A percentile compares a stretch with the other conserved stretches of the same genome.
Conservation (phyloP, 352 stramenopile genomes). For the Pythium periplocum region DNA sequence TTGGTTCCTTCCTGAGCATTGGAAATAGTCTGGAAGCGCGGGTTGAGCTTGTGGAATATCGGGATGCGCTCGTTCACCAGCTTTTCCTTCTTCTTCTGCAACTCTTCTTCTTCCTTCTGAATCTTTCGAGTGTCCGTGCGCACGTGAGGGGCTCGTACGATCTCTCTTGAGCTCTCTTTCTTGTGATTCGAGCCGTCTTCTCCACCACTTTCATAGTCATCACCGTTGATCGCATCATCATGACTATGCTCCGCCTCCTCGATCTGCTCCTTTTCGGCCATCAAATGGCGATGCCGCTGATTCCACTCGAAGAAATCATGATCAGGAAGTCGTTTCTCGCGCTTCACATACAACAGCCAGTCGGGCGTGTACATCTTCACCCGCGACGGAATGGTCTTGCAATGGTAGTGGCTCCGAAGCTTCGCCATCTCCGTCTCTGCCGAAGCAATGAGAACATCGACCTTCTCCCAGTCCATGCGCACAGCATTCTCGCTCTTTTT, state of each 20-base stretch:
- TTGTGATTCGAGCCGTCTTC: slow-evolving; percentile 49
- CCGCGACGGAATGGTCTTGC: slow-evolving; percentile 24
- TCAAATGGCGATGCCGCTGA: slow-evolving; percentile 20
- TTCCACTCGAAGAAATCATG: slow-evolving; percentile 32
- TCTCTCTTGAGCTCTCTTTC: slow-evolving; percentile 29
- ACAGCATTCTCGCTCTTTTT: background rate
- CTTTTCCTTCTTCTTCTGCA: slow-evolving; percentile 44
- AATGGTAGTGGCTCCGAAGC: slow-evolving; percentile 24
- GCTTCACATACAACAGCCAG: slow-evolving; percentile 53
- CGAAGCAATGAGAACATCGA: slow-evolving; percentile 48
- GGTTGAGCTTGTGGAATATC: slow-evolving; percentile 78
- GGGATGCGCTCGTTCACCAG: slow-evolving; percentile 49
- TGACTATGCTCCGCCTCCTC: slow-evolving; percentile 4
- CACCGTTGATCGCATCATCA: slow-evolving; percentile 6
- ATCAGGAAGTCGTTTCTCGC: slow-evolving; percentile 25
- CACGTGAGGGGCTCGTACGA: slow-evolving; percentile 32
- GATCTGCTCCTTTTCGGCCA: slow-evolving; percentile 17
- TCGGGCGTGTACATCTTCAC: slow-evolving; percentile 49
- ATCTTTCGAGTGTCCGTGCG: slow-evolving; percentile 31
- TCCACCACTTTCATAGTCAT: slow-evolving; percentile 20
- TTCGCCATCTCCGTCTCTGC: slow-evolving; percentile 33
- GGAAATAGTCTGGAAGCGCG: slow-evolving; percentile 42
- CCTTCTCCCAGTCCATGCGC: slow-evolving; percentile 30
- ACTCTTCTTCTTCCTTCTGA: slow-evolving; percentile 30
- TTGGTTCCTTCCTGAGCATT: slow-evolving; percentile 25